Evolutionary conservation across 2,329 filamentous ascomycete genomes (phyloP), one percentile per base, ranked within the genome.

Genomic region (Colletotrichum caudatum): DNA sequence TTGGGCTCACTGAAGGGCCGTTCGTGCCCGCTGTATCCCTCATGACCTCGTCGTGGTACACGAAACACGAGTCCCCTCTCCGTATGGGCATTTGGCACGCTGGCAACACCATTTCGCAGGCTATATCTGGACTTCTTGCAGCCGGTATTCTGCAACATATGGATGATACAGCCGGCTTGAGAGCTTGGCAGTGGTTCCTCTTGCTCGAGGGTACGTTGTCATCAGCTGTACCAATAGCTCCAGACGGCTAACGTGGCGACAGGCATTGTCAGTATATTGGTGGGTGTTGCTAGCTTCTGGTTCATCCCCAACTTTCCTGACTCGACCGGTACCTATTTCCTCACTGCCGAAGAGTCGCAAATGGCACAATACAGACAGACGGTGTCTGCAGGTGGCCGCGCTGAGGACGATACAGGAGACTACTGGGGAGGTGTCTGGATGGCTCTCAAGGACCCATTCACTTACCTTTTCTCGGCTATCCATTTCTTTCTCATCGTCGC

Each of bases 21-120:
- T 87, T 86, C 72, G 81, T 86, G 4, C 86, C 86, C 0, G 86
- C 82, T 33, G 83, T 80, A 1, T 79, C 85, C 6, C 82, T 86
- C 46, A 82, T 84, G 76, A 81, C 81, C 2, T 84, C 82, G 0
- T 84, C 83, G 0, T 86, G 84, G 84, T 86, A 86, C 71, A 85
- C 81, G 0, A 83, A 84, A 53, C 76, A 80, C 14, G 84, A 86
- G 64, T 78, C 80, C 0, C 83, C 82, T 0, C 77, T 82, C 11
- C 77, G 84, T 0, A 85, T 84, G 77, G 83, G 81, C 7, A 80
- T 85, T 23, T 81, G 84, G 78, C 84, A 84, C 74, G 83, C 82
- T 0, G 84, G 83, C 29, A 84, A 83, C 56, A 82, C 81, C 9
- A 81, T 85, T 39, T 84, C 82, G 0, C 83, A 84, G 59, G 81